Evolutionary conservation across 176 grass and related monocot genomes (phyloP).

Genomic region (Pontederia crassipes): DNA sequence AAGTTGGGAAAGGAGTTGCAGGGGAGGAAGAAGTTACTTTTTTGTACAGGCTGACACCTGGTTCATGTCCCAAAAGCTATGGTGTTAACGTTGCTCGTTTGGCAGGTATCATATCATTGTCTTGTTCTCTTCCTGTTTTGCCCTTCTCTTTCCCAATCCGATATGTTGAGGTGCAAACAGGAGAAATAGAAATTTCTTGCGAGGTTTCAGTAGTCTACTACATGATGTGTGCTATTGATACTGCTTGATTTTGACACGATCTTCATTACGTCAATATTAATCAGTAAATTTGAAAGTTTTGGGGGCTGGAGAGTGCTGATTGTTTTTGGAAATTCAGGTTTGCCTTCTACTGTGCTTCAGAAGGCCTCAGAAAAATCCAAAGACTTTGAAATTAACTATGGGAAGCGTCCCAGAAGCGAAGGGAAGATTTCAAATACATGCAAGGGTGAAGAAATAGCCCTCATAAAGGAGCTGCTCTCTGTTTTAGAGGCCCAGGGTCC

Average conservation of each 20-base stretch:
- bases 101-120: constrained; percentile 46
- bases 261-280: too few relatives aligned
- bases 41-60: constrained; percentile 62
- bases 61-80: constrained; percentile 97
- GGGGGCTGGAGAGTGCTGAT: neutral
- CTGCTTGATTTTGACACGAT: too few relatives aligned
- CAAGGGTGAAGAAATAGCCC: constrained; percentile 24
- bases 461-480: constrained; percentile 39
- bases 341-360: constrained; percentile 68
- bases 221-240: too few relatives aligned
- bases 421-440: constrained; percentile 9
- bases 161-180: too few relatives aligned
- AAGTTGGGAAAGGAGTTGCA: constrained; percentile 48
- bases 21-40: constrained; percentile 87
- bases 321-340: constrained; percentile 38
- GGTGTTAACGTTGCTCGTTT: constrained; percentile 95
- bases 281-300: neutral
- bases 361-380: constrained; percentile 61
- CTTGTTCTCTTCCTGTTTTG: constrained; percentile 4
- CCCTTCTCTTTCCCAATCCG: neutral
- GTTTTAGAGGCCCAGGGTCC: constrained; percentile 21
- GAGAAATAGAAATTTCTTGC: too few relatives aligned
- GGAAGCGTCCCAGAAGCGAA: constrained; percentile 24
- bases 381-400: constrained; percentile 70
- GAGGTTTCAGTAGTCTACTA: too few relatives aligned